phyloP scores from a whole-genome alignment of 345 rosid species.

The Eucalyptus lansdowneana region DNA sequence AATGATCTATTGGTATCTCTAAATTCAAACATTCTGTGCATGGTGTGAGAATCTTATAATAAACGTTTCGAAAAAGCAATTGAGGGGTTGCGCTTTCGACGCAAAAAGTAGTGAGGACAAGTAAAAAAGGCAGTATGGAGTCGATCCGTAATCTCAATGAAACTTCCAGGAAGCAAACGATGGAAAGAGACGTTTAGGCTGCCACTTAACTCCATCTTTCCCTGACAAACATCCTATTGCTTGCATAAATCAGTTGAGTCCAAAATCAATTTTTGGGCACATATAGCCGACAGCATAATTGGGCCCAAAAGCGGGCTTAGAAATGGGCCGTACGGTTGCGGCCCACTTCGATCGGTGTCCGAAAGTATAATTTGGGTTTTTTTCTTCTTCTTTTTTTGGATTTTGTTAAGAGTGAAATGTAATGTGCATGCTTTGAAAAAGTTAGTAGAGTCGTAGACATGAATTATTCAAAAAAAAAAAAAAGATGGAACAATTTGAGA shows the following conservation, averaged over 20 bases:
- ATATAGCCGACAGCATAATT: neutral
- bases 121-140: neutral
- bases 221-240: accelerated
- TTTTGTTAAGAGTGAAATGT: neutral
- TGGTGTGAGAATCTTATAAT: no score
- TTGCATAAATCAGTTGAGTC: neutral
- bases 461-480: no score
- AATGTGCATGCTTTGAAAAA: neutral
- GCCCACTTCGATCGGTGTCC: neutral
- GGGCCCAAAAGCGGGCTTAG: neutral
- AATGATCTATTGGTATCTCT: no score
- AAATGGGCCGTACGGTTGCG: neutral
- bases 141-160: neutral
- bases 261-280: neutral
- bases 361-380: neutral
- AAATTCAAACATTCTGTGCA: no score
- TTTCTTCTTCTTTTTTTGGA: neutral
- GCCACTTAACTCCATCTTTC: neutral
- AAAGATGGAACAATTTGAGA: neutral
- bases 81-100: neutral
- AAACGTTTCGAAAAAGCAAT: no score
- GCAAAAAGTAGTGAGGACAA: neutral
- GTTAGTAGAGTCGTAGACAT: neutral
- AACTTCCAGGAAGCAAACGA: neutral
- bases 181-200: neutral